Conservation (phyloP, 495 filamentous ascomycete species). For the Tetracladium setigerum region DNA sequence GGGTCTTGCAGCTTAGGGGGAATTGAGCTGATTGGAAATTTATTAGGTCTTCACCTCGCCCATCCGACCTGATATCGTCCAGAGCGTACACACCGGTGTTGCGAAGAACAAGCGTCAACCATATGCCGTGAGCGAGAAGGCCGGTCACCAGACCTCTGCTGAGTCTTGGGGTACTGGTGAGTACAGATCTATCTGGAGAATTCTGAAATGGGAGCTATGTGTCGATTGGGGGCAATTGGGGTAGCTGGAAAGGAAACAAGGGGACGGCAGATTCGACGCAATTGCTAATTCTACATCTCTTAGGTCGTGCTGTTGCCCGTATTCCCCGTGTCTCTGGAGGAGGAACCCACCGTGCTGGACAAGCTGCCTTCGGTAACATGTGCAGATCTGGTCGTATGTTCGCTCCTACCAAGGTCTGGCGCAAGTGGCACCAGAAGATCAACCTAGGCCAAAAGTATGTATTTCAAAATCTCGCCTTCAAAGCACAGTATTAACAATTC, state of each 20-base stretch:
- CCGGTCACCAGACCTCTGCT: slow-evolving; percentile 98
- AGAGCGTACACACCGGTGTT: slow-evolving; percentile 95
- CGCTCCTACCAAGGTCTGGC: slow-evolving; percentile 99
- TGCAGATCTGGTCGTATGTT: slow-evolving; percentile 99
- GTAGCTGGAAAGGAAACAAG: not conserved
- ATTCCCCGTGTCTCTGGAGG: slow-evolving; percentile 99
- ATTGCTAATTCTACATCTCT: slow-evolving; percentile 26
- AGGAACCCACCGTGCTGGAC: slow-evolving; percentile 99
- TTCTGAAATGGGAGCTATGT: not conserved
- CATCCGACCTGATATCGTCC: slow-evolving; percentile 98
- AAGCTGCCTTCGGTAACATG: slow-evolving; percentile 99
- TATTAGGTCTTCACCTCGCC: slow-evolving; percentile 77
- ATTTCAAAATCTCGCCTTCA: not conserved
- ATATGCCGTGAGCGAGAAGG: slow-evolving; percentile 99
- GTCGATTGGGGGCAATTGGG: not conserved
- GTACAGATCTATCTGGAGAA: slow-evolving; percentile 39
- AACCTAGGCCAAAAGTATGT: slow-evolving; percentile 90
- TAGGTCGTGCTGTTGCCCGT: slow-evolving; percentile 98
- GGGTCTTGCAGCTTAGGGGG: not conserved
- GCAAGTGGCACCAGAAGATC: slow-evolving; percentile 99
- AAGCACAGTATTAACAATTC: slow-evolving; percentile 15
- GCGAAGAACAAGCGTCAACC: slow-evolving; percentile 99
- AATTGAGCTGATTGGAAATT: slow-evolving; percentile 14
- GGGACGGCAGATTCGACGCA: not conserved
- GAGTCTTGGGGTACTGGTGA: slow-evolving; percentile 99